Evolutionary conservation across 768 basidiomycete species (phyloP), one percentile per base, ranked within the genome.

Genomic region (Phallus indusiatus): DNA sequence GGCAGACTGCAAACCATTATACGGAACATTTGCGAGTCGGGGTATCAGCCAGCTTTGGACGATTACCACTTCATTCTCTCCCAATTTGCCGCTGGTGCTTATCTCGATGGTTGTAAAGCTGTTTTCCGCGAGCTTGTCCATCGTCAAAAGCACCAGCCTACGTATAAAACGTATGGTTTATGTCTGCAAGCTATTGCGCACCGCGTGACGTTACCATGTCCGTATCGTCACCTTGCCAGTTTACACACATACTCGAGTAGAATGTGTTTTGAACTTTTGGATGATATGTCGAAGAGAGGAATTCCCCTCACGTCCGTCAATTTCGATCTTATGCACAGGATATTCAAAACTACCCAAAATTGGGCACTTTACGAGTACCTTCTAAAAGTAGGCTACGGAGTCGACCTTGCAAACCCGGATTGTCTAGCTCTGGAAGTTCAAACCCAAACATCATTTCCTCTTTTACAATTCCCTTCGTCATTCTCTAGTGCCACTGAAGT

Each of bases 391-490:
- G 82, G 80, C 36, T 93, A 91, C 69, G 89, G 85, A 0, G 78
- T 93, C 59, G 90, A 93, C 70, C 69, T 92, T 51, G 74, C 79
- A 20, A 83, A 84, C 65, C 89, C 88, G 0, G 90, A 93, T 65
- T 76, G 81, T 46, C 71, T 78, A 10, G 82, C 86, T 34, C 62
- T 85, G 59, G 81, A 82, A 73, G 54, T 62, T 69, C 56, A 69
- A 65, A 20, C 57, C 60, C 47, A 63, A 33, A 64, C 9, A 42
- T 42, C 42, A 14, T 42, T 11, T 42, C n/a, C 42, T 10, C 2
- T 11, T 42, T 42, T n/a, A n/a, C 12, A 42, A 2, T 2, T 10
- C 62, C 18, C 50, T 62, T 17, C 62, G 61, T 37, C 62, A 56
- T 46, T 66, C 49, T 65, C 66, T 36, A 63, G 55, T 37, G 14